Evolutionary conservation across 306 rosid species (phyloP).

Genomic region (Vigna unguiculata): DNA sequence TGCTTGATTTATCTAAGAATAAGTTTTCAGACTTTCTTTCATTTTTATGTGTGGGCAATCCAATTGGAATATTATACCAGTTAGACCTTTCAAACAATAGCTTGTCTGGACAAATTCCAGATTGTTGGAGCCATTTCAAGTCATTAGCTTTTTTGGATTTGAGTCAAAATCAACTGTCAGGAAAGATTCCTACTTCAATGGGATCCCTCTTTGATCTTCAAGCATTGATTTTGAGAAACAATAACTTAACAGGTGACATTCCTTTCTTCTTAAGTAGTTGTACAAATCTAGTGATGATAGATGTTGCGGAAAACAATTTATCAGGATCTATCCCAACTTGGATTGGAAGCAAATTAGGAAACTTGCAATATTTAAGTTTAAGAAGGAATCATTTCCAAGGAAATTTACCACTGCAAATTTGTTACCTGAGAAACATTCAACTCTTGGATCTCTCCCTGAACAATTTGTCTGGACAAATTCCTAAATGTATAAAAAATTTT

Average conservation of each 20-base stretch:
- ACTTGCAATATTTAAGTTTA: not conserved
- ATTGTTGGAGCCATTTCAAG: conserved; percentile 33
- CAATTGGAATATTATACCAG: no score
- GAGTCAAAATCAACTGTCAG: not conserved
- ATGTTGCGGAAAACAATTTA: conserved; percentile 29
- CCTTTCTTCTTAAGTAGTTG: conserved; percentile 2
- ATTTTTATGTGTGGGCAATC: conserved; percentile 28
- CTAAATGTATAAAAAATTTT: not conserved
- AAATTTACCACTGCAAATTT: conserved; percentile 13
- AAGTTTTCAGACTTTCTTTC: conserved; percentile 11
- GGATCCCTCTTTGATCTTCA: not conserved
- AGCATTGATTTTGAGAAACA: conserved; percentile 28
- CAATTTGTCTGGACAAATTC: not conserved
- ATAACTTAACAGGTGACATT: not conserved
- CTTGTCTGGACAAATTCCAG: conserved; percentile 6
- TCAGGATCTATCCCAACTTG: not conserved
- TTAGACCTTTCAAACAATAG: conserved; percentile 7
- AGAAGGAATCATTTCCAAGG: not conserved
- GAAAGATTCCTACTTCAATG: not conserved
- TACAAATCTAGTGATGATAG: not conserved
- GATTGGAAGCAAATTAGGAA: not conserved
- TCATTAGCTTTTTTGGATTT: not conserved
- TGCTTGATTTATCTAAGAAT: conserved; percentile 33
- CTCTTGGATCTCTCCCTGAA: not conserved
- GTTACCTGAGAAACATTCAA: not conserved